Conservation (phyloP, 129 eudicot genomes). For the Escallonia rubra region DNA sequence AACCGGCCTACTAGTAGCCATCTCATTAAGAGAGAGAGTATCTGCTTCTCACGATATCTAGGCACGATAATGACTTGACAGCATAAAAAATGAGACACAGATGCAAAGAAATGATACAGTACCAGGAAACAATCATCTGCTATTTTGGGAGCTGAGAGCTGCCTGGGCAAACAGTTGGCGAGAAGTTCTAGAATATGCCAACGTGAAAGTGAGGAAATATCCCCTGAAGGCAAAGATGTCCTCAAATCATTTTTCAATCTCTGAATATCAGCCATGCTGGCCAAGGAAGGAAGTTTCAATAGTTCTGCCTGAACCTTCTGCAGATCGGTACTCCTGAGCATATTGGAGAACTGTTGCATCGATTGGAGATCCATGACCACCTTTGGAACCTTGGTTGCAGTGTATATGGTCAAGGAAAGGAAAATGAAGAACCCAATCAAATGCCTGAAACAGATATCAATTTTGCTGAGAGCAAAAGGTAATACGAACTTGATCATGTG, state of each 20-base stretch:
- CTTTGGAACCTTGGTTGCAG: conserved; percentile 65
- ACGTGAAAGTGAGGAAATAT: conserved; percentile 40
- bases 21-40: no score
- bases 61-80: no score
- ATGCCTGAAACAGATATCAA: conserved; percentile 57
- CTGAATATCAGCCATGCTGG: conserved; percentile 67
- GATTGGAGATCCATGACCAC: conserved; percentile 69
- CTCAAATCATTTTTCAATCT: conserved; percentile 49
- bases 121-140: conserved; percentile 74
- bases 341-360: conserved; percentile 60
- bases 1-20: no score
- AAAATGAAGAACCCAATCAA: conserved; percentile 93
- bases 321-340: conserved; percentile 50
- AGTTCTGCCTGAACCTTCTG: conserved; percentile 62
- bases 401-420: conserved; percentile 78
- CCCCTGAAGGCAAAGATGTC: conserved; percentile 58
- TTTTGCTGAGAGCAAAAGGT: no score
- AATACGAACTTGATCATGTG: no score
- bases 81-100: no score
- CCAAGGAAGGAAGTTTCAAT: conserved; percentile 65
- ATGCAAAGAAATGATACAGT: conserved; percentile 4
- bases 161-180: conserved; percentile 74
- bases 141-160: conserved; percentile 58
- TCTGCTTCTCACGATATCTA: no score
- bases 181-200: conserved; percentile 75